Evolutionary conservation across 2,329 filamentous ascomycete species (phyloP).

Genomic region (Nigrograna mackinnonii): DNA sequence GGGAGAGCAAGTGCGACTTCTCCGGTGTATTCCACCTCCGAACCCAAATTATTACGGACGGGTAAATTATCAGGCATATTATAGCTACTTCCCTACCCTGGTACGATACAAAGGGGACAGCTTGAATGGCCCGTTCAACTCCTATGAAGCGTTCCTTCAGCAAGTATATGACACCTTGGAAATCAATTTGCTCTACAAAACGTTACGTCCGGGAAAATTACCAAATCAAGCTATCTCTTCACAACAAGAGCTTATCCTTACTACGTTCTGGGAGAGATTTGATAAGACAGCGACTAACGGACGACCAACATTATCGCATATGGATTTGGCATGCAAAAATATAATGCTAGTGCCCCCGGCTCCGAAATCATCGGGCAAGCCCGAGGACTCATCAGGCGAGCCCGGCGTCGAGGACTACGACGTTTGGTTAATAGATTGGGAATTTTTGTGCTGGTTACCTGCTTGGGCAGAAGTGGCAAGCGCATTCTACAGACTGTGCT

Average conservation of each 20-base stretch:
- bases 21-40: constrained; percentile 1
- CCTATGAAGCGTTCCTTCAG: not conserved
- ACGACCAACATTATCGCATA: constrained; percentile 1
- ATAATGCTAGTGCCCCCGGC: constrained; percentile 1
- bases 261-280: not conserved
- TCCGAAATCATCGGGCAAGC: not conserved
- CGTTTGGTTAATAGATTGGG: constrained; percentile 3
- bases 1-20: not conserved
- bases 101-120: not conserved
- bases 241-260: no score
- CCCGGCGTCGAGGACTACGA: constrained; percentile 2
- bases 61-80: not conserved
- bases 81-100: not conserved
- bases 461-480: constrained; percentile 2
- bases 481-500: no score
- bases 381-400: no score
- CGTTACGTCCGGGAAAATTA: not conserved
- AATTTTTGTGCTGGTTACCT: not conserved
- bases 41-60: constrained; percentile 1
- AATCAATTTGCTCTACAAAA: not conserved
- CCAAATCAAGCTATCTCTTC: not conserved
- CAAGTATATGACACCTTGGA: not conserved
- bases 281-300: not conserved
- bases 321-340: not conserved
- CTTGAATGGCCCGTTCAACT: not conserved